Conservation (phyloP, 2,329 filamentous ascomycete genomes). For the Cordyceps cicadae region DNA sequence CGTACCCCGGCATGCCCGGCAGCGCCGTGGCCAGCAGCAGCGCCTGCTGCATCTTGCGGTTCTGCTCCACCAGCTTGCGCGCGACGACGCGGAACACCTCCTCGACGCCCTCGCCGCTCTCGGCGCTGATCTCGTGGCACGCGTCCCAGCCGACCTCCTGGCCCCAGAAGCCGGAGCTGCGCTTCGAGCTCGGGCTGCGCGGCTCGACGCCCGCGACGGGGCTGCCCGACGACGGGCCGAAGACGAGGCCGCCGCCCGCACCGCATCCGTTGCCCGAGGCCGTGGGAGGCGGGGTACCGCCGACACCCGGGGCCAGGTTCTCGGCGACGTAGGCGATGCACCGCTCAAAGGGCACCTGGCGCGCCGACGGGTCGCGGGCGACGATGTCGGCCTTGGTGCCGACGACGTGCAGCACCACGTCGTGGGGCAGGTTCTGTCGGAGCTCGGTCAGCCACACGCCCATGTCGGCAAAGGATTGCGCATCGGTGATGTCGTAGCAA, state of each 20-base stretch:
- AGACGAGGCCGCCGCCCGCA: not conserved
- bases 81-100: slow-evolving; percentile 77
- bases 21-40: slow-evolving; percentile 46
- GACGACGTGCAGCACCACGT: slow-evolving; percentile 87
- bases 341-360: slow-evolving; percentile 86
- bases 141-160: slow-evolving; percentile 94
- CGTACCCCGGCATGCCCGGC: slow-evolving; percentile 40
- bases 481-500: slow-evolving; percentile 89
- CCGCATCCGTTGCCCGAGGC: slow-evolving; percentile 30
- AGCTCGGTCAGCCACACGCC: slow-evolving; percentile 83
- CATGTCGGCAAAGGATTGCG: slow-evolving; percentile 82
- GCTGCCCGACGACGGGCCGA: slow-evolving; percentile 21
- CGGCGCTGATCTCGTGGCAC: slow-evolving; percentile 92
- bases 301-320: slow-evolving; percentile 67
- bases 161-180: slow-evolving; percentile 75
- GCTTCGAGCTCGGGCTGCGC: slow-evolving; percentile 53
- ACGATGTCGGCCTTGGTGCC: slow-evolving; percentile 92
- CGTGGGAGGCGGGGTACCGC: slow-evolving; percentile 59
- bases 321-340: slow-evolving; percentile 95
- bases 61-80: slow-evolving; percentile 55
- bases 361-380: slow-evolving; percentile 65
- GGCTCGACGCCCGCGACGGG: slow-evolving; percentile 31
- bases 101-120: slow-evolving; percentile 90
- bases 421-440: slow-evolving; percentile 64
- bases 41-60: slow-evolving; percentile 54